A percentile compares a stretch with the other conserved stretches of the same genome.
Evolutionary conservation across 306 rosid species (phyloP).

Genomic region (Quercus variabilis): DNA sequence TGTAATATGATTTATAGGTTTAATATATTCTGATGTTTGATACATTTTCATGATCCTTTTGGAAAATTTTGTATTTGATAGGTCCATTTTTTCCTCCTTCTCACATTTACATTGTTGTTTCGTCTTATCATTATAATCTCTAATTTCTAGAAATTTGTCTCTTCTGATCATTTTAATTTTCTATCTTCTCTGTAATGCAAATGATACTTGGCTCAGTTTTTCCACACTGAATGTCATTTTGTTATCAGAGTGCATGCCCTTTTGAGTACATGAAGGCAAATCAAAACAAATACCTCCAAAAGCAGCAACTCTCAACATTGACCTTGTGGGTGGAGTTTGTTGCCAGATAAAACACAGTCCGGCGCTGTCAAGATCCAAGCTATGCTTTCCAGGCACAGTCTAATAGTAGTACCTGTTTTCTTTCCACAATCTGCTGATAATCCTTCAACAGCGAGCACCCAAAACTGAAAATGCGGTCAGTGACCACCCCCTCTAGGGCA

Average conservation of each 20-base stretch:
- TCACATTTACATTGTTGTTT: neutral
- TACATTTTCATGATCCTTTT: neutral
- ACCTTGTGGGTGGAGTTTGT: slow-evolving; percentile 45
- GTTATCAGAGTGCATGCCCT: slow-evolving; percentile 9
- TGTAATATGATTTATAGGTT: slow-evolving; percentile 1
- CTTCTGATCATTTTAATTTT: neutral
- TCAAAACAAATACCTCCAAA: slow-evolving; percentile 48
- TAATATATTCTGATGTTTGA: neutral
- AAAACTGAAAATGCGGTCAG: slow-evolving; percentile 67
- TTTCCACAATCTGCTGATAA: slow-evolving; percentile 39
- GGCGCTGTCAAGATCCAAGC: slow-evolving; percentile 49
- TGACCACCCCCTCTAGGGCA: slow-evolving; percentile 76
- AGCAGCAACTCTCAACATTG: slow-evolving; percentile 42
- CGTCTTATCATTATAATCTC: neutral
- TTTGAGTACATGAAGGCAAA: slow-evolving; percentile 26
- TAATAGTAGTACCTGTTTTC: slow-evolving; percentile 32
- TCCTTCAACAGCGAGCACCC: slow-evolving; percentile 59
- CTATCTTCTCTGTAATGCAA: slow-evolving; percentile 2
- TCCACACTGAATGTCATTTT: slow-evolving; percentile 11
- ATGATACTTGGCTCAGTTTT: neutral
- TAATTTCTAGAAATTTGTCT: neutral
- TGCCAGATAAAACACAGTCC: slow-evolving; percentile 54
- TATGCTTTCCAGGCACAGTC: slow-evolving; percentile 38
- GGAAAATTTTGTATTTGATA: neutral
- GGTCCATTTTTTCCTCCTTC: neutral